A percentile compares a stretch with the other conserved stretches of the same genome.
phyloP scores from a whole-genome alignment of 257 asterid species.

The Plantago elongata region DNA sequence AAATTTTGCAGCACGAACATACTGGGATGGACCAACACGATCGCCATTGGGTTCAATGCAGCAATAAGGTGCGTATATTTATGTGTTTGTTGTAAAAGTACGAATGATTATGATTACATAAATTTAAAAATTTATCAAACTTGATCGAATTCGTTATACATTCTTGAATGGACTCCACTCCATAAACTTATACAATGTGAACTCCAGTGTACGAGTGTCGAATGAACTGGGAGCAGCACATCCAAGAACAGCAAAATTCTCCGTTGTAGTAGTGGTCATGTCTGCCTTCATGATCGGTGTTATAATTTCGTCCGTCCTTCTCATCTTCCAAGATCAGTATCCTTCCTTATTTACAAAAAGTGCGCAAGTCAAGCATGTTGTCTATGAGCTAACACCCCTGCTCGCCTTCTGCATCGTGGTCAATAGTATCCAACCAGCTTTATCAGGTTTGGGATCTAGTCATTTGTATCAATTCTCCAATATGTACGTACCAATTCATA shows the following conservation, averaged over 20 bases:
- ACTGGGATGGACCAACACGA: slow-evolving; percentile 16
- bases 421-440: slow-evolving; percentile 36
- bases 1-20: slow-evolving; percentile 15
- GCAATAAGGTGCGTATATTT: slow-evolving; percentile 15
- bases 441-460: background rate
- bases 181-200: too few relatives aligned
- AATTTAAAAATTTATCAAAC: too few relatives aligned
- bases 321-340: slow-evolving; percentile 11
- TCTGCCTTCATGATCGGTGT: slow-evolving; percentile 26
- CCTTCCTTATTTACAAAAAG: slow-evolving; percentile 6
- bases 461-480: too few relatives aligned
- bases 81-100: too few relatives aligned
- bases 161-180: too few relatives aligned
- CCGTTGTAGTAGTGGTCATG: slow-evolving; percentile 30
- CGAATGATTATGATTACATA: too few relatives aligned
- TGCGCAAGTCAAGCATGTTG: slow-evolving; percentile 21
- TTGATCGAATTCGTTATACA: too few relatives aligned
- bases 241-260: slow-evolving; percentile 38
- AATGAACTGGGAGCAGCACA: slow-evolving; percentile 42
- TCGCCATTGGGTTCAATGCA: slow-evolving; percentile 23
- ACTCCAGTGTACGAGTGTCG: slow-evolving; percentile 36
- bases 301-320: slow-evolving; percentile 20
- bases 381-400: slow-evolving; percentile 31
- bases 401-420: slow-evolving; percentile 36
- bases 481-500: background rate